A percentile compares a stretch with the other conserved stretches of the same genome.
These are phyloP conservation scores for Kwoniella botswanensis DNA, from an alignment of 768 basidiomycete genomes.

Conservation along the genomic window DNA sequence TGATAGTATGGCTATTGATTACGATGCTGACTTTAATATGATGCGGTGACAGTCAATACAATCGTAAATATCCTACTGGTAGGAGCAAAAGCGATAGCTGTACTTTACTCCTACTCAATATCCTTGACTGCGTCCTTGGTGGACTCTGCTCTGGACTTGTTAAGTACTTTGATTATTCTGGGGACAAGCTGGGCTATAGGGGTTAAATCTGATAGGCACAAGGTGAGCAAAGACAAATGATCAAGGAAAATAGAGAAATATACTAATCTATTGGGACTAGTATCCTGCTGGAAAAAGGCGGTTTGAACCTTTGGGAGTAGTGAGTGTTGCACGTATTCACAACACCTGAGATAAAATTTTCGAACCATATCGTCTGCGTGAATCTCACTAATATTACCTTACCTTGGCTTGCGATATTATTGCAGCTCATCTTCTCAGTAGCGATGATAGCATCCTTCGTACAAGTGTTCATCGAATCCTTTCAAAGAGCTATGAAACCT, in stretches of 20 bases:
- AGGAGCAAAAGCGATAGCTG: constrained; percentile 58
- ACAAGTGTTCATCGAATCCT: constrained; percentile 60
- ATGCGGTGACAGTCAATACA: constrained; percentile 48
- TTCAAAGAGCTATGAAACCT: constrained; percentile 48
- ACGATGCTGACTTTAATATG: too few relatives aligned
- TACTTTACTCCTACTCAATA: constrained; percentile 59
- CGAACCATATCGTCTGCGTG: neutral
- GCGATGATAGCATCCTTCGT: constrained; percentile 59
- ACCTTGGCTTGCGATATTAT: neutral
- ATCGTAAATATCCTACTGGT: constrained; percentile 58
- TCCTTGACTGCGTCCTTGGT: constrained; percentile 59
- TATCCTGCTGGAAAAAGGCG: constrained; percentile 57
- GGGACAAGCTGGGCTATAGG: constrained; percentile 57
- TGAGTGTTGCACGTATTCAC: constrained; percentile 24
- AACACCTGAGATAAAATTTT: neutral
- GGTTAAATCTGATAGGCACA: constrained; percentile 39
- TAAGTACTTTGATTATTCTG: constrained; percentile 60
- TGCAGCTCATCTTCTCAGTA: constrained; percentile 58
- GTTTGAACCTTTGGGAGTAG: constrained; percentile 60
- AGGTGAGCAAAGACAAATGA: constrained; percentile 28
- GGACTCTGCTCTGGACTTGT: constrained; percentile 60
- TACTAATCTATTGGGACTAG: constrained; percentile 17
- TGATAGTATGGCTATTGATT: too few relatives aligned
- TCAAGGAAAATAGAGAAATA: too few relatives aligned
- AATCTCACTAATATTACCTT: neutral